Evolutionary conservation across 163 green algal genomes (phyloP).

Genomic region (Scenedesmus sp.): DNA sequence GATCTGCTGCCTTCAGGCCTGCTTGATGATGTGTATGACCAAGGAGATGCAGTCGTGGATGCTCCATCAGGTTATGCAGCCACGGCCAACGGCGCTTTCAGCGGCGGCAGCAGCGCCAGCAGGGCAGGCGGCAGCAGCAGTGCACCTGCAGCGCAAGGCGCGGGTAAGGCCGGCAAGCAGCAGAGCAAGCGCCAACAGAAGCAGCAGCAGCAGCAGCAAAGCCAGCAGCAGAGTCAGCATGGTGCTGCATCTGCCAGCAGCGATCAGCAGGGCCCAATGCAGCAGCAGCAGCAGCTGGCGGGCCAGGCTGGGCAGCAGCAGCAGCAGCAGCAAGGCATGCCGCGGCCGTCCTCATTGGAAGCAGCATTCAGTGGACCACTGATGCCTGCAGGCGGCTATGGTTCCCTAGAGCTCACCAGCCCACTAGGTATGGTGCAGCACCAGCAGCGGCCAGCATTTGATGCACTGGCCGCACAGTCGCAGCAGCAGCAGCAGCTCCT

Average conservation of each 20-base stretch:
- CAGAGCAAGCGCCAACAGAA: conserved; percentile 12
- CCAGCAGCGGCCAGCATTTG: background rate
- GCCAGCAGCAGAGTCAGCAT: background rate
- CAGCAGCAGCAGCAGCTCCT: conserved; percentile 15
- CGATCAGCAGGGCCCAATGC: background rate
- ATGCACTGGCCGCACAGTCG: background rate
- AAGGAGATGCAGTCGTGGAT: conserved; percentile 27
- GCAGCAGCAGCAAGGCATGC: background rate
- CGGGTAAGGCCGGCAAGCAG: conserved; percentile 7
- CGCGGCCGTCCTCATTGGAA: background rate
- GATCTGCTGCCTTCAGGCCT: conserved; percentile 49
- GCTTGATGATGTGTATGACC: conserved; percentile 52
- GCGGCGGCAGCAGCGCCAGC: conserved; percentile 1
- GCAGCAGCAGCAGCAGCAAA: conserved; percentile 29
- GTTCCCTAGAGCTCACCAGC: background rate
- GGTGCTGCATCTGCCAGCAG: background rate
- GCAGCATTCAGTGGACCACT: background rate
- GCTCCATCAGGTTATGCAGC: conserved; percentile 2
- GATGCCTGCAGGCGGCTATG: background rate
- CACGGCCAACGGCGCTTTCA: background rate
- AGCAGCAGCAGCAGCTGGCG: conserved; percentile 20
- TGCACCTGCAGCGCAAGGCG: background rate
- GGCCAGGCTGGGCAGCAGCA: background rate
- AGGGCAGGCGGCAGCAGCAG: conserved; percentile 18
- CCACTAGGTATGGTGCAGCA: conserved; percentile 14